Evolutionary conservation across 75 land plant genomes (phyloP).

Genomic region (Sequoiadendron giganteum): DNA sequence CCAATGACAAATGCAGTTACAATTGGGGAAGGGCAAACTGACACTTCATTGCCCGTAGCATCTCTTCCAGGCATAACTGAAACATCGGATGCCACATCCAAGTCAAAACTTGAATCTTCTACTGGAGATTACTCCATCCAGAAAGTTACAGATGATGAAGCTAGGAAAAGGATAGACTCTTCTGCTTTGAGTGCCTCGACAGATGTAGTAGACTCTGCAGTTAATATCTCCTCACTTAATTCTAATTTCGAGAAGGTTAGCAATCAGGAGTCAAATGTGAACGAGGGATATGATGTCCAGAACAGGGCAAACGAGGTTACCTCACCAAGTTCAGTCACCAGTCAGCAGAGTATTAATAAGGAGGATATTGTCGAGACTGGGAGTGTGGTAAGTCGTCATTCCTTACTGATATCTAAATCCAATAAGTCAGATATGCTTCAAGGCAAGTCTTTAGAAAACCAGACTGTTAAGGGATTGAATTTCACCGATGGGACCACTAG

Average conservation of each 20-base stretch:
- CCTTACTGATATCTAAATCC: background rate
- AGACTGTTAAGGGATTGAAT: background rate
- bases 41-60: background rate
- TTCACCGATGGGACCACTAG: background rate
- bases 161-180: background rate
- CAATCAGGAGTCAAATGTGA: background rate
- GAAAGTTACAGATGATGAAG: background rate
- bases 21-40: background rate
- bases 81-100: background rate
- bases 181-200: background rate
- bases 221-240: background rate
- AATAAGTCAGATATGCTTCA: background rate
- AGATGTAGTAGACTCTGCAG: background rate
- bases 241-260: background rate
- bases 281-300: background rate
- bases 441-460: background rate
- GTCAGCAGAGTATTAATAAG: background rate
- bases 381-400: background rate
- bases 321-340: background rate
- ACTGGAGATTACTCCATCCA: background rate
- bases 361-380: background rate
- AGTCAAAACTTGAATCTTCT: conserved; percentile 3
- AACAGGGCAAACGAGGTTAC: background rate
- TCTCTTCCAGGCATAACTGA: background rate
- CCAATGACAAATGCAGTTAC: background rate